Percentiles rank a stretch among this genome's conserved stretches.
These are phyloP conservation scores for Populus tremula DNA, from an alignment of 345 rosid genomes.

Conservation along the genomic window DNA sequence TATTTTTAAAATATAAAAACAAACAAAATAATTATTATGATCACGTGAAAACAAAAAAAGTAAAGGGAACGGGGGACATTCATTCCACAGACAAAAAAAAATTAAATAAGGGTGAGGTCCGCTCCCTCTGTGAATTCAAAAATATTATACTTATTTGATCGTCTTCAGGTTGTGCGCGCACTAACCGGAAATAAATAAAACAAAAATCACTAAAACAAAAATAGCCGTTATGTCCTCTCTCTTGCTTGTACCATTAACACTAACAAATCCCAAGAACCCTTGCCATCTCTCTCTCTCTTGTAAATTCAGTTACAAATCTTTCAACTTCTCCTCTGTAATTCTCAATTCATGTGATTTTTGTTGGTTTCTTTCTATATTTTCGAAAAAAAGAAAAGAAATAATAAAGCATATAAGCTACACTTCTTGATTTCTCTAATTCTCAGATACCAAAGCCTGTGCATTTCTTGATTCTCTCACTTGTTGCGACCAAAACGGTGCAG, in stretches of 20 bases:
- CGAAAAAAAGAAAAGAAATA: constrained; percentile 11
- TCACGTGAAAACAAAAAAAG: no score
- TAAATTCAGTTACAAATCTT: constrained; percentile 15
- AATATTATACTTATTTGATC: not conserved
- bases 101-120: not conserved
- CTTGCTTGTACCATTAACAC: not conserved
- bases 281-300: not conserved
- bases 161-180: not conserved
- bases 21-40: no score
- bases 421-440: constrained; percentile 3
- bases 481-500: not conserved
- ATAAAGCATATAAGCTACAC: not conserved
- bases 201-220: constrained; percentile 3
- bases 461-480: not conserved
- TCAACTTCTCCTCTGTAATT: not conserved
- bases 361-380: not conserved
- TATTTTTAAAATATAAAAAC: no score
- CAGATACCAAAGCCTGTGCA: not conserved
- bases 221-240: constrained; percentile 44
- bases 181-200: not conserved
- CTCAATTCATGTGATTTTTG: constrained; percentile 13
- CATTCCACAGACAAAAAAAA: not conserved
- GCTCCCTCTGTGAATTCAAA: not conserved
- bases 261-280: not conserved
- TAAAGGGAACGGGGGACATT: no score